Base-by-base conservation (phyloP, 371 early-diverging fungal genomes). In the Mucor irregularis region DNA sequence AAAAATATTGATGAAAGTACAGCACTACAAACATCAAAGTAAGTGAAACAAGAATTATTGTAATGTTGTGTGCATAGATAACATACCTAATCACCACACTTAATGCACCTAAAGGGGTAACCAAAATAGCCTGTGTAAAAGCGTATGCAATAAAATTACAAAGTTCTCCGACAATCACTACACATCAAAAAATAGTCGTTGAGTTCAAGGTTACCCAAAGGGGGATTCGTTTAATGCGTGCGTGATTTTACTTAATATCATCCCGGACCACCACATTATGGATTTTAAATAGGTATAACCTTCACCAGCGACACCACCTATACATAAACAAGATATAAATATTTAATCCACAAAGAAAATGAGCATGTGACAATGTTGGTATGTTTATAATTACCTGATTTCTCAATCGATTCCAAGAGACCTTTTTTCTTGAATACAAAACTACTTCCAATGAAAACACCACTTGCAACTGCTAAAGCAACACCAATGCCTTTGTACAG, bases 401-500 rank as follows among this genome's bases (percentile, higher is more conserved):
- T 59, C 9, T 76, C 83, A 51, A 79, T 81, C 1, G 92, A 85
- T 64, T 89, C 79, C 43, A 93, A 63, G 6, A 97, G 81, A 9
- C 96, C 98, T 65, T 89, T 92, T 73, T 98, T 98, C 66, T 95
- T 96, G 49, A 98, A 77, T 30, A 98, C 92, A 71, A 93, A 94
- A 55, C 90, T 89, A 30, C 87, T 68, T 21, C 97, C 98, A 59
- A 96, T 96, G 61, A 97, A 90, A 30, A 86, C 29, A 40, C 85
- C 83, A 57, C 82, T 81, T 5, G 81, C 74, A 8, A 96, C 67
- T 34, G 97, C 97, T 19, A 96, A 80, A 4, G 80, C 74, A 61
- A 95, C 85, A 52, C 96, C 96, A 44, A 94, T 88, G 55, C 88
- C 86, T 68, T 93, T 93, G 61, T 91, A 91, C 7, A 78, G 53